Base-by-base conservation (phyloP, 2,329 filamentous ascomycete species). In the Nigrospora osmanthi region DNA sequence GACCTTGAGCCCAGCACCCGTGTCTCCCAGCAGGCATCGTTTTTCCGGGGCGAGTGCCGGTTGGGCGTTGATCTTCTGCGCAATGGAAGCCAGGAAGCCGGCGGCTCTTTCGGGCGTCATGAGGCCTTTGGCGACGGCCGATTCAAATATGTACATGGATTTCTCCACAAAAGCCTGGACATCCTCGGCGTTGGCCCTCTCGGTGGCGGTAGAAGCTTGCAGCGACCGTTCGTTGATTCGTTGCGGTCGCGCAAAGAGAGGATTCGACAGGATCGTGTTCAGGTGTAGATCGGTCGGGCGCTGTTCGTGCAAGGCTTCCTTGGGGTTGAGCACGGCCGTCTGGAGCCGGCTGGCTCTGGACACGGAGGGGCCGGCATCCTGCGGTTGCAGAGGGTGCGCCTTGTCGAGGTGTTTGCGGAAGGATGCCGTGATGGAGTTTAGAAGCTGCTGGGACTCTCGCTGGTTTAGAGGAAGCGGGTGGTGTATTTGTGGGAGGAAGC, bases 361-460 rank as follows among this genome's bases (percentile, higher is more conserved):
- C 28, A 42, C 38, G 17, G 54, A 17, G 17, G 51, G 28, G 16
- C 47, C 31, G 42, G 33, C 28, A 41, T 43, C 49, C 13, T 62
- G 58, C 14, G 60, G 50, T 30, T 65, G 55, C 55, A 63, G 70
- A 48, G 76, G 76, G 53, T 81, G 73, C 54, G 81, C 76, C 37
- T 63, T 67, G 53, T 80, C 76, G n/a, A 81, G 72, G 30, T 78
- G 72, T 44, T 69, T 69, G 42, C 77, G 71, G 56, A 81, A 81
- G 3, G 76, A 80, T 6, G 66, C 61, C 42, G 78, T 81, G 42
- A 81, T 67, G 32, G 70, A 68, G 44, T 78, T 68, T 49, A 80
- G 73, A 10, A 81, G 69, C 52, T 73, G 72, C 49, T 75, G 69
- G 23, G 75, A 73, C 45, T 79, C 73, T 44, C 68, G 66, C 37